Percentiles rank a stretch among this genome's conserved stretches.
These are phyloP conservation scores for Lactuca sativa DNA, from an alignment of 129 eudicot genomes.

Conservation along the genomic window DNA sequence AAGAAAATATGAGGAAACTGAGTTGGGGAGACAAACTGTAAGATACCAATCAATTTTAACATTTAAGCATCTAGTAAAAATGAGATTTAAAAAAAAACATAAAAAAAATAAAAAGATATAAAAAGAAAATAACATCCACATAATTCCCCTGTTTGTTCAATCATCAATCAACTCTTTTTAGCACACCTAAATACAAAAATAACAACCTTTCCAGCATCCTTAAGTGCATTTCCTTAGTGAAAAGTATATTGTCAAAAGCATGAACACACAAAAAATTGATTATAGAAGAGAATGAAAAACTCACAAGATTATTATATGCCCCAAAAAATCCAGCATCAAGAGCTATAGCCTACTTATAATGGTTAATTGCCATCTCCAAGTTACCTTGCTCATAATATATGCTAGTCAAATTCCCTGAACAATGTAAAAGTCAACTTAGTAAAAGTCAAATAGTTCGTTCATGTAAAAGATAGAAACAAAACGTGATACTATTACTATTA, in stretches of 20 bases:
- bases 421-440: conserved; percentile 4
- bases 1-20: conserved; percentile 72
- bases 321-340: conserved; percentile 86
- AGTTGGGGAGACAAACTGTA: conserved; percentile 88
- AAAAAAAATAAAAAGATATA: too few relatives aligned
- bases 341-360: conserved; percentile 78
- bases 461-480: conserved; percentile 6
- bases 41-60: background rate
- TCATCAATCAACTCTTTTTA: too few relatives aligned
- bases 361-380: conserved; percentile 79
- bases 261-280: background rate
- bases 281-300: background rate
- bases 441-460: conserved; percentile 4
- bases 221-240: conserved; percentile 79
- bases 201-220: conserved; percentile 63
- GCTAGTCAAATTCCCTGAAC: conserved; percentile 80
- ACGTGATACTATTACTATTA: background rate
- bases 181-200: too few relatives aligned
- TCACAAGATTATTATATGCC: conserved; percentile 86
- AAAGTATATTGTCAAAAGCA: background rate
- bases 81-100: background rate
- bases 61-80: background rate
- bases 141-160: background rate
- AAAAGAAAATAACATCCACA: too few relatives aligned
- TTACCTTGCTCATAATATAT: conserved; percentile 86